A percentile compares a stretch with the other conserved stretches of the same genome.
Conservation (phyloP, 139 green algal genomes). For the Ettlia oleoabundans region DNA sequence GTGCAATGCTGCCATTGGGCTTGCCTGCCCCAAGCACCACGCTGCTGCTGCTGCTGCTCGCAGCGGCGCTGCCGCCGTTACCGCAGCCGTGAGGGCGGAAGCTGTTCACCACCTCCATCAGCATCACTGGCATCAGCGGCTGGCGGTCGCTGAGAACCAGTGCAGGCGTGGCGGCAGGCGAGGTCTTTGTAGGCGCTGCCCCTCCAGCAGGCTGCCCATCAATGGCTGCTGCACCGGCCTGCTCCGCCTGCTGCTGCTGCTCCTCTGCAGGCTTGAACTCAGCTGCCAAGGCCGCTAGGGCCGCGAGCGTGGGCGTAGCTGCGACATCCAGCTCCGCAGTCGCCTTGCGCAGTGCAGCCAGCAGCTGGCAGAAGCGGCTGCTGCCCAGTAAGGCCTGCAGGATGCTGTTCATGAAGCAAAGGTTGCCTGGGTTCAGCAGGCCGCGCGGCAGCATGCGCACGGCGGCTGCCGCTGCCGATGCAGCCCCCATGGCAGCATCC, state of each 20-base stretch:
- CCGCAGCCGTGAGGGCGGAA: conserved; percentile 59
- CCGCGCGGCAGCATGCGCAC: conserved; percentile 60
- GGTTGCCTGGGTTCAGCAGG: conserved; percentile 82
- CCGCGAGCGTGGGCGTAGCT: conserved; percentile 59
- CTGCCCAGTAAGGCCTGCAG: conserved; percentile 80
- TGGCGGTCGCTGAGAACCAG: too few relatives aligned
- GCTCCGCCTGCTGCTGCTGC: background rate
- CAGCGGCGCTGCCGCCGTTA: background rate
- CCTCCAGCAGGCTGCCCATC: too few relatives aligned
- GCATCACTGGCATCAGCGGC: conserved; percentile 66
- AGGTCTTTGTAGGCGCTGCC: too few relatives aligned
- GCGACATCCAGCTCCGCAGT: conserved; percentile 48
- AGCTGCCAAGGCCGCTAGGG: conserved; percentile 55
- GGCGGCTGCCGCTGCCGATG: background rate
- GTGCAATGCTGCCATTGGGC: conserved; percentile 5
- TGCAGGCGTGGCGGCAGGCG: too few relatives aligned
- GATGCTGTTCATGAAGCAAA: conserved; percentile 85
- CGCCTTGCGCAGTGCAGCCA: conserved; percentile 53
- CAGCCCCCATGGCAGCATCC: background rate
- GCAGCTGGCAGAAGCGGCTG: conserved; percentile 67
- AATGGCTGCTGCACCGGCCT: background rate
- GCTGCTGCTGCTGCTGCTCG: background rate
- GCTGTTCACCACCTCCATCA: conserved; percentile 60
- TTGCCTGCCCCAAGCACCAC: conserved; percentile 7
- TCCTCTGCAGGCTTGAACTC: conserved; percentile 48